Percentiles rank a stretch among this genome's conserved stretches.
Conservation (phyloP, 345 rosid genomes). For the Ailanthus altissimus region DNA sequence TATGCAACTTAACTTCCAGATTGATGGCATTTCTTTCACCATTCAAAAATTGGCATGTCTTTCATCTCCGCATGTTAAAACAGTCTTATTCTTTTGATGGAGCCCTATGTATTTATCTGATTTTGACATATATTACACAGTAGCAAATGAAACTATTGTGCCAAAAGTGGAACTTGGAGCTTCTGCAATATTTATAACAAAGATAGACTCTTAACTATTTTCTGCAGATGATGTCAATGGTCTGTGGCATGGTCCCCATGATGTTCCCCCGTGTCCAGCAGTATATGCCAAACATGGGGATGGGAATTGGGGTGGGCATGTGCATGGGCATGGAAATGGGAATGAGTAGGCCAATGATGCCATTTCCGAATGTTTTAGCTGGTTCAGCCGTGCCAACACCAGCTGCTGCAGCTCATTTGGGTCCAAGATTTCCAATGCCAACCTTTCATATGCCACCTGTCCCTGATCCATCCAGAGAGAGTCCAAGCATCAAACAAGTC, state of each 20-base stretch:
- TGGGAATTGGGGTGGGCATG: constrained; percentile 59
- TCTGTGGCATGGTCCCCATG: constrained; percentile 78
- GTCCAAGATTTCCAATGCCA: constrained; percentile 59
- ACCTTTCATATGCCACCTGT: constrained; percentile 58
- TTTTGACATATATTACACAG: no score
- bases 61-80: not conserved
- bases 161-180: not conserved
- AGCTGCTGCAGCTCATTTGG: constrained; percentile 55
- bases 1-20: not conserved
- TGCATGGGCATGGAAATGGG: constrained; percentile 62
- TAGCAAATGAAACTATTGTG: not conserved
- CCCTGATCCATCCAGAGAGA: constrained; percentile 64
- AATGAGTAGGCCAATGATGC: constrained; percentile 64
- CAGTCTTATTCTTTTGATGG: not conserved
- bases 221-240: constrained; percentile 86
- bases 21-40: not conserved
- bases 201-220: constrained; percentile 21
- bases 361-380: constrained; percentile 69
- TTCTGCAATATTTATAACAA: constrained; percentile 22
- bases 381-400: constrained; percentile 55
- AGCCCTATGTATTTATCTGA: not conserved
- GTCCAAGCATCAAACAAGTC: constrained; percentile 42
- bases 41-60: not conserved
- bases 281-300: constrained; percentile 61
- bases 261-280: constrained; percentile 71